Evolutionary conservation across 2,329 filamentous ascomycete genomes (phyloP).

Genomic region (Epicoccum sorghinum): DNA sequence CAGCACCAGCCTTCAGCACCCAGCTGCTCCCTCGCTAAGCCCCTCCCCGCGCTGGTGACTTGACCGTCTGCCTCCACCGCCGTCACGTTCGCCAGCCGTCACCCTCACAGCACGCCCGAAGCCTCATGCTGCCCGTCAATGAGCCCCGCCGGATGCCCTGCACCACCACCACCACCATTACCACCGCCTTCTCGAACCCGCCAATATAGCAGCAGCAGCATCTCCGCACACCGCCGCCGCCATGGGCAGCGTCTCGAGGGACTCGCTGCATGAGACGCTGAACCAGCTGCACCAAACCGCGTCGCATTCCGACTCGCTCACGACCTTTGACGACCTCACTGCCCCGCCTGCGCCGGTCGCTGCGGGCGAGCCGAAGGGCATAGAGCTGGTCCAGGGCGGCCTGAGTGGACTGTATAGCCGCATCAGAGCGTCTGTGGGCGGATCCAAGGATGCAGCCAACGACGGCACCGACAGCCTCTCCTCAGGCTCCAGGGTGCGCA

Average conservation of each 20-base stretch:
- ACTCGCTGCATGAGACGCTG: conserved; percentile 53
- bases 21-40: conserved; percentile 9
- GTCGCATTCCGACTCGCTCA: conserved; percentile 82
- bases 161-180: background rate
- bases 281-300: conserved; percentile 88
- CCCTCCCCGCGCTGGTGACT: background rate
- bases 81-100: background rate
- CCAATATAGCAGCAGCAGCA: background rate
- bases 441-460: conserved; percentile 59
- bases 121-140: conserved; percentile 5
- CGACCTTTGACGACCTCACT: conserved; percentile 92
- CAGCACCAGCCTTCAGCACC: background rate
- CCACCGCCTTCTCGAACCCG: background rate
- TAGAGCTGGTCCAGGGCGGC: conserved; percentile 82
- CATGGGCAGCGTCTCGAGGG: conserved; percentile 37
- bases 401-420: conserved; percentile 88
- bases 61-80: background rate
- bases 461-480: conserved; percentile 33
- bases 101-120: background rate
- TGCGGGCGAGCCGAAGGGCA: conserved; percentile 69
- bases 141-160: conserved; percentile 3
- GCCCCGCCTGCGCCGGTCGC: conserved; percentile 67
- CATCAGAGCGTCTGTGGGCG: conserved; percentile 81
- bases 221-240: background rate
- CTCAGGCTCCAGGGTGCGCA: conserved; percentile 26